Percentiles rank a stretch among this genome's conserved stretches.
Evolutionary conservation across 192 early-diverging fungal species (phyloP).

Genomic region (Endogone sp.): DNA sequence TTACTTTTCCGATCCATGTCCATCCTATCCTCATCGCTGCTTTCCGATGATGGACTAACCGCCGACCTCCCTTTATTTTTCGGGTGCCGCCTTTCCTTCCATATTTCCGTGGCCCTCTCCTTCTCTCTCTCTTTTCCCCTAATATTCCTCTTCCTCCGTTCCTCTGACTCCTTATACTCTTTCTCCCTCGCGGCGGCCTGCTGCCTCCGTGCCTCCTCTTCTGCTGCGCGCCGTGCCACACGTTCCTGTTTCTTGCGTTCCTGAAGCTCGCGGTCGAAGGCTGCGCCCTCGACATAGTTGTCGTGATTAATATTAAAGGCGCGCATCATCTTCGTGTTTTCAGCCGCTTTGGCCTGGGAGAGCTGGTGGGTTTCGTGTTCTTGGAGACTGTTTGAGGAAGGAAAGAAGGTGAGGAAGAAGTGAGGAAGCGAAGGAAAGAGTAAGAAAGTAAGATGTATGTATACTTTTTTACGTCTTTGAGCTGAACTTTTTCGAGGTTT

Average conservation of each 20-base stretch:
- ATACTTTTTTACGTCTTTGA: constrained; percentile 29
- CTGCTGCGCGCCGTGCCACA: constrained; percentile 26
- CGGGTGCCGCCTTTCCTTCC: constrained; percentile 15
- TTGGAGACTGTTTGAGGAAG: constrained; percentile 34
- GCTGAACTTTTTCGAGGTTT: constrained; percentile 35
- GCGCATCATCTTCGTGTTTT: constrained; percentile 57
- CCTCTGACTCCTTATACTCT: constrained; percentile 11
- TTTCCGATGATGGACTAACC: background rate
- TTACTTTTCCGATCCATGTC: constrained; percentile 13
- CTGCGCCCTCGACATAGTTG: constrained; percentile 66
- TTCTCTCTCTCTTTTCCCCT: background rate
- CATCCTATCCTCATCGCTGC: too few species aligned
- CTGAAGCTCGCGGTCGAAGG: constrained; percentile 75
- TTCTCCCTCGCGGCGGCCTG: background rate
- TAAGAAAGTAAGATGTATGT: background rate
- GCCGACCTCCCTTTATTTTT: constrained; percentile 13
- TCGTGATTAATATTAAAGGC: constrained; percentile 65
- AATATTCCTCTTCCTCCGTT: constrained; percentile 8
- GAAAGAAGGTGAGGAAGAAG: background rate
- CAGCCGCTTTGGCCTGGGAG: constrained; percentile 63
- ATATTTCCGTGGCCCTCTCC: constrained; percentile 6
- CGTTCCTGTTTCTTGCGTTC: constrained; percentile 37
- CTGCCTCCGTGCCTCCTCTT: constrained; percentile 26
- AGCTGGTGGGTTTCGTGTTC: constrained; percentile 68
- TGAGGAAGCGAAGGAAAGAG: background rate